A percentile compares a stretch with the other conserved stretches of the same genome.
phyloP scores from a whole-genome alignment of 768 basidiomycete species.

The Auricularia sp. region DNA sequence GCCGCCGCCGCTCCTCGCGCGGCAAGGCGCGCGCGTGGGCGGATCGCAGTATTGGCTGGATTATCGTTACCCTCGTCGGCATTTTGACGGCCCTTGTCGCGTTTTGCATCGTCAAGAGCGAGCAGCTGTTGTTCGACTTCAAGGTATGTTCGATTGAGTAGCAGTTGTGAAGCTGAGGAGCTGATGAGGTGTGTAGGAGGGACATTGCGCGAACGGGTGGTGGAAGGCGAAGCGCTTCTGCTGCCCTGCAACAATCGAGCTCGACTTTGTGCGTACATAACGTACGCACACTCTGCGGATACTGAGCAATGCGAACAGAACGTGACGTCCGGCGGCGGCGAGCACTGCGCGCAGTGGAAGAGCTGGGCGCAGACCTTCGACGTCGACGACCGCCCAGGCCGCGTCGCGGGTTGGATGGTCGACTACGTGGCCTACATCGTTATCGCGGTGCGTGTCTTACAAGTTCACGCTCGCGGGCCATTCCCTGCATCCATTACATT shows the following conservation, averaged over 20 bases:
- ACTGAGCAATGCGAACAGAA: conserved; percentile 3
- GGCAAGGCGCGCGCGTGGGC: conserved; percentile 50
- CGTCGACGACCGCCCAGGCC: conserved; percentile 20
- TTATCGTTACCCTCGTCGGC: conserved; percentile 82
- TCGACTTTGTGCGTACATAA: conserved; percentile 3
- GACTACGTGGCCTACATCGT: conserved; percentile 61
- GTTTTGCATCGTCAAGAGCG: conserved; percentile 74
- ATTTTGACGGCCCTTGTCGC: conserved; percentile 78
- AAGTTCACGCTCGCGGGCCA: too few species aligned
- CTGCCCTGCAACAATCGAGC: conserved; percentile 35
- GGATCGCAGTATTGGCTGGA: conserved; percentile 79
- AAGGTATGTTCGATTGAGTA: conserved; percentile 29
- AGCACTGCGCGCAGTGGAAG: conserved; percentile 57
- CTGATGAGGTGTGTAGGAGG: conserved; percentile 31
- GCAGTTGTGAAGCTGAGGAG: too few species aligned
- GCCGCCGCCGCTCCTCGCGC: conserved; percentile 58
- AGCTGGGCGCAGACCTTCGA: conserved; percentile 59
- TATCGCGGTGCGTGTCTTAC: conserved; percentile 56
- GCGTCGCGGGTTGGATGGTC: conserved; percentile 33
- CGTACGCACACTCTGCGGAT: neutral
- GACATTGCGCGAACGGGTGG: conserved; percentile 65
- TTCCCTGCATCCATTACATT: too few species aligned
- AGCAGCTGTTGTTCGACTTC: conserved; percentile 82
- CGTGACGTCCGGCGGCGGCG: conserved; percentile 15
- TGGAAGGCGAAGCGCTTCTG: conserved; percentile 75